Percentiles rank a stretch among this genome's conserved stretches.
These are phyloP conservation scores for Cajanus cajan DNA, from an alignment of 306 rosid species.

Conservation along the genomic window DNA sequence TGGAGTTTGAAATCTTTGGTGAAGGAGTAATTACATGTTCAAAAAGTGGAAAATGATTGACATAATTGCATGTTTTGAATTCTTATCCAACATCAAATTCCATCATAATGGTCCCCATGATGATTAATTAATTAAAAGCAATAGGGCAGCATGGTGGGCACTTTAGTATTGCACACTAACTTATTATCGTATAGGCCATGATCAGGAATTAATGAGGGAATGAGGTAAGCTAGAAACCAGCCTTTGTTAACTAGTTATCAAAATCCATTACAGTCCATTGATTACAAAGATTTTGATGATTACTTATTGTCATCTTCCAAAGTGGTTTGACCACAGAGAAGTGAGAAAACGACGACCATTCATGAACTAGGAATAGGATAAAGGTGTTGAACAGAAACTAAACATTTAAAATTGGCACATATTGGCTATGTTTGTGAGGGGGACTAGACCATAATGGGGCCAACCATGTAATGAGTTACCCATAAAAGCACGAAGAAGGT, in stretches of 20 bases:
- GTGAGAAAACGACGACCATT: slow-evolving; percentile 3
- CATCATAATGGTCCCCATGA: slow-evolving; percentile 26
- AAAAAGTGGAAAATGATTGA: slow-evolving; percentile 26
- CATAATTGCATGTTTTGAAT: slow-evolving; percentile 46
- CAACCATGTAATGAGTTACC: slow-evolving; percentile 32
- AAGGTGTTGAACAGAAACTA: slow-evolving; percentile 6
- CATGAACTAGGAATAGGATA: slow-evolving; percentile 16
- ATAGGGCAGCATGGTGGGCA: slow-evolving; percentile 36
- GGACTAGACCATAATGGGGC: slow-evolving; percentile 35
- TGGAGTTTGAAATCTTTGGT: slow-evolving; percentile 11
- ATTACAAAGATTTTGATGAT: slow-evolving; percentile 21
- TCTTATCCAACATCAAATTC: slow-evolving; percentile 26
- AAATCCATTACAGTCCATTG: not conserved
- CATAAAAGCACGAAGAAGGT: slow-evolving; percentile 38
- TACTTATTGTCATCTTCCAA: slow-evolving; percentile 32
- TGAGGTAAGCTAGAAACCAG: not conserved
- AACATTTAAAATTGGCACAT: slow-evolving; percentile 23
- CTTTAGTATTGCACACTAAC: slow-evolving; percentile 17
- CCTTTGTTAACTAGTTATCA: slow-evolving; percentile 8
- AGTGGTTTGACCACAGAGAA: slow-evolving; percentile 21
- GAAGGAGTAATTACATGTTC: slow-evolving; percentile 17
- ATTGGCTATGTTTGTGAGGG: slow-evolving; percentile 20
- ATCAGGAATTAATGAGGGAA: not conserved
- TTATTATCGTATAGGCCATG: not conserved
- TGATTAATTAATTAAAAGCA: slow-evolving; percentile 2